These are phyloP conservation scores for Halteria grandinella DNA, from an alignment of 73 alveolate genomes.

Conservation along the genomic window DNA sequence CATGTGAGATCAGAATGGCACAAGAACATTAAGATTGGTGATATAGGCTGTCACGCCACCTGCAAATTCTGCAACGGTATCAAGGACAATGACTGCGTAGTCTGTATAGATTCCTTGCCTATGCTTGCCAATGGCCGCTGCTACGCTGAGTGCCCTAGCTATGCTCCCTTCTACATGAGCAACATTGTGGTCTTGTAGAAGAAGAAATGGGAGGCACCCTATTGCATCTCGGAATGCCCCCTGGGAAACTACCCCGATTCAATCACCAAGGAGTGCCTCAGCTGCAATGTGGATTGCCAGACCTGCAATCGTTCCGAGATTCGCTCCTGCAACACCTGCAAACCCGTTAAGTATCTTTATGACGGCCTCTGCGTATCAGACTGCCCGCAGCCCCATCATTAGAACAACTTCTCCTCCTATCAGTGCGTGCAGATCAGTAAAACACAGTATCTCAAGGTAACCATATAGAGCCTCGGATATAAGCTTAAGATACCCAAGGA, in stretches of 20 bases:
- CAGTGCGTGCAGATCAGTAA: constrained; percentile 28
- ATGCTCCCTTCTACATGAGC: constrained; percentile 10
- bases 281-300: constrained; percentile 59
- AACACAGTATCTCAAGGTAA: constrained; percentile 7
- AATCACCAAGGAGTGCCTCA: constrained; percentile 42
- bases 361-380: constrained; percentile 49
- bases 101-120: constrained; percentile 27
- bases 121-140: constrained; percentile 34
- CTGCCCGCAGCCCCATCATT: constrained; percentile 51
- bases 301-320: constrained; percentile 49
- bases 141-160: constrained; percentile 35
- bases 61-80: constrained; percentile 56
- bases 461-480: constrained; percentile 40
- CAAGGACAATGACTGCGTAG: constrained; percentile 10
- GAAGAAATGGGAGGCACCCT: neutral
- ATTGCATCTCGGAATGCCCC: constrained; percentile 48
- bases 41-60: constrained; percentile 51
- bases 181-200: neutral
- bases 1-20: constrained; percentile 57
- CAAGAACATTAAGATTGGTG: constrained; percentile 41
- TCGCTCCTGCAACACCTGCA: constrained; percentile 52
- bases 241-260: constrained; percentile 42
- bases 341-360: constrained; percentile 53
- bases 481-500: constrained; percentile 54
- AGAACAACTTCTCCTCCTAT: constrained; percentile 48